Evolutionary conservation across 2,329 filamentous ascomycete genomes (phyloP), one percentile per base, ranked within the genome.

Genomic region (Penicillium sp.): DNA sequence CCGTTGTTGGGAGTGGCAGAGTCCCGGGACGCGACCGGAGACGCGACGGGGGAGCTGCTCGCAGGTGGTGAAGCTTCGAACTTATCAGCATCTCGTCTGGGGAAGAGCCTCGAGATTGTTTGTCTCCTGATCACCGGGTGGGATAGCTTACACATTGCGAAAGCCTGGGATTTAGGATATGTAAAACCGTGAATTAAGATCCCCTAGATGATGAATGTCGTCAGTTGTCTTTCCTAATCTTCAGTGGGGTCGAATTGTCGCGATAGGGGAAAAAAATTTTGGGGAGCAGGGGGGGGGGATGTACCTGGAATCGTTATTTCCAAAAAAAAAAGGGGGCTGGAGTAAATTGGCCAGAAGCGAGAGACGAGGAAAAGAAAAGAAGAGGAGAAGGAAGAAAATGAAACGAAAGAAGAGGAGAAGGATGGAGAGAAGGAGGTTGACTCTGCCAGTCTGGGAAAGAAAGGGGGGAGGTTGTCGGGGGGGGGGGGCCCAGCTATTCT

Each of bases 1-100:
- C 82, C 82, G 73, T 81, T 83, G 68, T 70, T 74, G 51, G 75
- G 72, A 23, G 73, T 70, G 38, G 78, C 71, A 47, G 73, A 77
- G 43, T 74, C 68, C 52, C 67, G 67, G 52, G 73, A 63, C 49
- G 71, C 66, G 63, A 70, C 68, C 63, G 71, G 64, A 53, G 73
- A 64, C 48, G 71, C 66, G 62, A 70, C 68, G 64, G 71, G 64
- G 49, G 66, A 70, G 62, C 68, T 68, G 66, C 65, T 73, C 61
- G 68, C 65, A 60, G 71, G 58, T 53, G 72, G 67, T 51, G 73
- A 70, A 70, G 72, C 71, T 74, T 67, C 15, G 61, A 64, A 68
- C 68, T 57, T 56, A 65, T 70, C 63, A 62, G 65, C 48, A 44
- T 63, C 59, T 61, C 48, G 33, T 61, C 53, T 50, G 51, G 57